Evolutionary conservation across 192 early-diverging fungal genomes (phyloP), one percentile per base, ranked within the genome.

Genomic region (Borealophlyctis nickersoniae): DNA sequence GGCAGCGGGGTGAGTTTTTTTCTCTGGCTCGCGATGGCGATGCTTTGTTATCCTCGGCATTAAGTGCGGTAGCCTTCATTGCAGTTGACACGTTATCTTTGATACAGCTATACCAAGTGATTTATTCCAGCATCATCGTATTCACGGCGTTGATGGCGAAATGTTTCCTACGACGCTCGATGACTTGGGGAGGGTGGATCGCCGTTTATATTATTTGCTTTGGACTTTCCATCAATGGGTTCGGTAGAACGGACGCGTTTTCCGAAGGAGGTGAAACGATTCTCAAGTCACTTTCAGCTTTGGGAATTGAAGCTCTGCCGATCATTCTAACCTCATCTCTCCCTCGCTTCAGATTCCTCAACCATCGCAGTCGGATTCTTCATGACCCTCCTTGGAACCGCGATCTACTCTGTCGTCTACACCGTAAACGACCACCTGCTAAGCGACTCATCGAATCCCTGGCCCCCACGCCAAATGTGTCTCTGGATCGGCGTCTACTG

Each of bases 401-500:
- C 49, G 32, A 57, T 80, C 26, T 74, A 76, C 56, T 45, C 78
- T 7, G 49, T 63, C n/a, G 75, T 80, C 7, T 80, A 80, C 60
- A 75, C 67, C 24, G 62, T 71, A 2, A 80, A 75, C 52, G 78
- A 80, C 48, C 68, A 74, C 55, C 13, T 72, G 16, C 51, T 79
- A 14, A 36, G 71, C 2, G 27, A 16, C 11, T 27, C 56, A 4
- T 2, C 34, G 0, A 54, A 28, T 1, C 33, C 52, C 60, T 52
- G 61, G 63, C 50, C 67, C 36, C 67, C 72, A 32, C 58, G 69
- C 62, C 36, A 62, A 24, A 74, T 77, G 51, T 80, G 73, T 39
- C 56, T 78, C 16, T 77, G 73, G 60, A 72, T 80, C 54, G 78
- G 78, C 29, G 11, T 73, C 0, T 77, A 75, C 62, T 65, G 66